phyloP scores from a whole-genome alignment of 83 land plant genomes.

The Picea mariana region DNA sequence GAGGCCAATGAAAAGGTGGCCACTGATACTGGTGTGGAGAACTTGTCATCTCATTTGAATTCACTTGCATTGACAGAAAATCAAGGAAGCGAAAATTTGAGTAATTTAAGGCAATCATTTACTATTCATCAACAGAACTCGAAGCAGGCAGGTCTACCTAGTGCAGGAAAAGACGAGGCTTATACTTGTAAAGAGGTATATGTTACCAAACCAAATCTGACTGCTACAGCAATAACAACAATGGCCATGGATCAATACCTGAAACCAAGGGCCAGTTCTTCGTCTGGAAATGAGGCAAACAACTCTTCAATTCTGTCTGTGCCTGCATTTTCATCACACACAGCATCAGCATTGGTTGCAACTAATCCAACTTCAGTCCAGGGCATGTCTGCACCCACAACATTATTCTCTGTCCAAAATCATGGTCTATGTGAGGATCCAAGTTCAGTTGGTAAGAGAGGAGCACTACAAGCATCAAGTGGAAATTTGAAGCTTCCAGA shows the following conservation, averaged over 20 bases:
- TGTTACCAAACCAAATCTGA: conserved; percentile 11
- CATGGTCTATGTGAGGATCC: conserved; percentile 29
- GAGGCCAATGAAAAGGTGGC: not conserved
- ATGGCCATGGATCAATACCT: not conserved
- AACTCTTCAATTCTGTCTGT: conserved; percentile 24
- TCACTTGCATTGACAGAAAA: conserved; percentile 59
- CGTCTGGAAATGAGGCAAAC: conserved; percentile 6
- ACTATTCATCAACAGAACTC: conserved; percentile 19
- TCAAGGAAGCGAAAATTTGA: conserved; percentile 19
- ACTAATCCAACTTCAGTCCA: conserved; percentile 20
- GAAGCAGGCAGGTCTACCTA: conserved; percentile 20
- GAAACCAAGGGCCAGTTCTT: not conserved
- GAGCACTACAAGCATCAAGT: not conserved
- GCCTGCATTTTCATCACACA: conserved; percentile 33
- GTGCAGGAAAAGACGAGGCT: conserved; percentile 12
- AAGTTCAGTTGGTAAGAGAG: conserved; percentile 9
- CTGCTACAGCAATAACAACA: not conserved
- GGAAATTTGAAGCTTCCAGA: conserved; percentile 15
- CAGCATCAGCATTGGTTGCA: conserved; percentile 41
- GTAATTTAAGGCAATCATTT: conserved; percentile 16
- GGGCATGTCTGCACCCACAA: conserved; percentile 26
- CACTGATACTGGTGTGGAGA: conserved; percentile 18
- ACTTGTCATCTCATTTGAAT: conserved; percentile 43
- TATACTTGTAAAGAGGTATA: conserved; percentile 14
- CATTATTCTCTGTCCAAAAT: conserved; percentile 38